These are phyloP conservation scores for Viola odorata DNA, from an alignment of 345 rosid genomes.

Conservation along the genomic window DNA sequence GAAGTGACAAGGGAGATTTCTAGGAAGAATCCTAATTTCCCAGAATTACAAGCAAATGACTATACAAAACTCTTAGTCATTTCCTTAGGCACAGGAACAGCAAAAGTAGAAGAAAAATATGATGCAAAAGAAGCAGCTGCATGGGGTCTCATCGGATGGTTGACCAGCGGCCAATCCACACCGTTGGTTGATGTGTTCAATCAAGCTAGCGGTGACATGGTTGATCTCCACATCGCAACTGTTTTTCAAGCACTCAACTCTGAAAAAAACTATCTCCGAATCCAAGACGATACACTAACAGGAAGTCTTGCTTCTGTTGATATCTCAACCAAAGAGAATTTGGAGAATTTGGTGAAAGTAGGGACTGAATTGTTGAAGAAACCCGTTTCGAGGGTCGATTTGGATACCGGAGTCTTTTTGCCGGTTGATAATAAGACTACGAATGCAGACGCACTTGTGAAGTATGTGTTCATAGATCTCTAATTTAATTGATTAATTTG, in stretches of 20 bases:
- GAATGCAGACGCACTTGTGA: constrained; percentile 52
- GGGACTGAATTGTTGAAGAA: constrained; percentile 50
- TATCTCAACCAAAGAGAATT: constrained; percentile 44
- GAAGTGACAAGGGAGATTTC: constrained; percentile 46
- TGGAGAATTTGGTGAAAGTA: constrained; percentile 35
- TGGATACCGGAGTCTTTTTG: constrained; percentile 40
- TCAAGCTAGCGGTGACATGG: constrained; percentile 63
- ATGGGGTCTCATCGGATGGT: constrained; percentile 71
- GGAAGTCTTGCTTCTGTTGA: constrained; percentile 57
- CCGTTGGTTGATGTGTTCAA: constrained; percentile 53
- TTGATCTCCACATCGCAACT: constrained; percentile 46
- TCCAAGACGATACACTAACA: constrained; percentile 43
- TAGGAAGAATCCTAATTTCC: constrained; percentile 32
- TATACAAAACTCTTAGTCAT: constrained; percentile 44
- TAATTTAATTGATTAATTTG: not conserved
- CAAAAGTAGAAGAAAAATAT: constrained; percentile 33
- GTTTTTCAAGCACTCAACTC: constrained; percentile 46
- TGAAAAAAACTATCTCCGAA: constrained; percentile 41
- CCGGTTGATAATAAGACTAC: constrained; percentile 25
- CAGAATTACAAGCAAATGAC: constrained; percentile 39
- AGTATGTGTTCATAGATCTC: constrained; percentile 16
- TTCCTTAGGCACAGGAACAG: constrained; percentile 56
- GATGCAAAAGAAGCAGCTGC: constrained; percentile 39
- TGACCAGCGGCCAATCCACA: constrained; percentile 36
- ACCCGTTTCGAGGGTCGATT: constrained; percentile 42